A percentile compares a stretch with the other conserved stretches of the same genome.
These are phyloP conservation scores for Hymenoscyphus salicellus DNA, from an alignment of 2,329 filamentous ascomycete species.

Conservation along the genomic window DNA sequence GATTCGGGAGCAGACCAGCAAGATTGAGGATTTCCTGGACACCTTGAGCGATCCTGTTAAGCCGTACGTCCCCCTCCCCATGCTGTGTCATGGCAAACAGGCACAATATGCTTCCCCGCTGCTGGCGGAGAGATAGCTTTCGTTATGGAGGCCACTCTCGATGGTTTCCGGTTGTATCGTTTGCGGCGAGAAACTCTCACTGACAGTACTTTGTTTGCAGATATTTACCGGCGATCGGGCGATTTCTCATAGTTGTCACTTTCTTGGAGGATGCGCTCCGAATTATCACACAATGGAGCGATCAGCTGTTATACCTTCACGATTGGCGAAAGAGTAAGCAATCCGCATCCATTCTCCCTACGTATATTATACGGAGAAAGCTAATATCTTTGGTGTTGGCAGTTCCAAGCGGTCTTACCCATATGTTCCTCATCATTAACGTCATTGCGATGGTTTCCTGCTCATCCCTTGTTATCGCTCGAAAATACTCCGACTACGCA, in stretches of 20 bases:
- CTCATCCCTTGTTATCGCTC: slow-evolving; percentile 82
- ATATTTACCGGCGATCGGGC: slow-evolving; percentile 90
- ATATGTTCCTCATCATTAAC: slow-evolving; percentile 88
- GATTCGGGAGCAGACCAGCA: slow-evolving; percentile 92
- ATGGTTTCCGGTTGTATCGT: neutral
- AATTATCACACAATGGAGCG: slow-evolving; percentile 95
- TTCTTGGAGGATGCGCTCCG: slow-evolving; percentile 95
- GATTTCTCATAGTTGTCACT: slow-evolving; percentile 96
- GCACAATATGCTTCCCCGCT: slow-evolving; percentile 2
- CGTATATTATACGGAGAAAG: slow-evolving; percentile 3
- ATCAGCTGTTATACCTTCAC: slow-evolving; percentile 88
- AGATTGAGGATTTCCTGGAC: slow-evolving; percentile 93
- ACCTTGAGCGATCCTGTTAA: slow-evolving; percentile 85
- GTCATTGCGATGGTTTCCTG: slow-evolving; percentile 82
- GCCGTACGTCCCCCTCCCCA: slow-evolving; percentile 61
- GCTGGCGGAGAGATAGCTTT: neutral
- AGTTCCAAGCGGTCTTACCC: slow-evolving; percentile 88
- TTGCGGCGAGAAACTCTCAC: neutral
- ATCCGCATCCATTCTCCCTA: neutral
- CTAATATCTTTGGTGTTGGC: slow-evolving; percentile 23
- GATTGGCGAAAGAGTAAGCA: slow-evolving; percentile 84
- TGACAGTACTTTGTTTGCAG: slow-evolving; percentile 44
- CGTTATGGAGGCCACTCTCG: neutral
- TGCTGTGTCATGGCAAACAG: slow-evolving; percentile 5
- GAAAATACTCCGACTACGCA: slow-evolving; percentile 90